phyloP scores from a whole-genome alignment of 768 basidiomycete species.

The Rubroboletus pulcherrimus region DNA sequence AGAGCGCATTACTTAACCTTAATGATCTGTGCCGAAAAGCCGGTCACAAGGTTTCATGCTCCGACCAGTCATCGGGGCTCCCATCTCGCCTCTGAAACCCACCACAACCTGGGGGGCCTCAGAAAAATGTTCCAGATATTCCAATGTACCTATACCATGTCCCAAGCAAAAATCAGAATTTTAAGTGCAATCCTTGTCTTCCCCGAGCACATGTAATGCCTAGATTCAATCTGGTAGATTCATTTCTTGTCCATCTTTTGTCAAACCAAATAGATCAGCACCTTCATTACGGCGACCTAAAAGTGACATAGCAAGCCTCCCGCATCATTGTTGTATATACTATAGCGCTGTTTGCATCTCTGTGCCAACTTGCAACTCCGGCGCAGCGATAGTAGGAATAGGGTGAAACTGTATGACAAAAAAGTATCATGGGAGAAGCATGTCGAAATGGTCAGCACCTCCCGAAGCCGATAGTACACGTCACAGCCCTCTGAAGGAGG shows the following conservation, averaged over 20 bases:
- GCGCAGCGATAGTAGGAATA: neutral
- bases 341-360: neutral
- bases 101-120: neutral
- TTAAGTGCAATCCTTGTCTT: too few species aligned
- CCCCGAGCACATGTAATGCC: too few species aligned
- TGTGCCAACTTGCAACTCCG: neutral
- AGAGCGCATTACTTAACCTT: too few species aligned
- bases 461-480: neutral
- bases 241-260: neutral
- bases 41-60: neutral
- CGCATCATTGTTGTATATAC: neutral
- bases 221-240: too few species aligned
- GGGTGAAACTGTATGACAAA: neutral
- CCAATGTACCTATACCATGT: neutral
- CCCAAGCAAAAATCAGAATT: too few species aligned
- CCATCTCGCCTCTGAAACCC: neutral
- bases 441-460: neutral
- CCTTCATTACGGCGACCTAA: neutral
- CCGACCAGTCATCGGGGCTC: neutral
- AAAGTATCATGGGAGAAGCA: constrained; percentile 6
- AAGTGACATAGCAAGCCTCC: neutral
- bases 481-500: neutral
- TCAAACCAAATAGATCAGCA: neutral
- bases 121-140: neutral
- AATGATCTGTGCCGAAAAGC: too few species aligned